These are phyloP conservation scores for Pseudognaphalium luteoalbum DNA, from an alignment of 129 eudicot genomes.

Conservation along the genomic window DNA sequence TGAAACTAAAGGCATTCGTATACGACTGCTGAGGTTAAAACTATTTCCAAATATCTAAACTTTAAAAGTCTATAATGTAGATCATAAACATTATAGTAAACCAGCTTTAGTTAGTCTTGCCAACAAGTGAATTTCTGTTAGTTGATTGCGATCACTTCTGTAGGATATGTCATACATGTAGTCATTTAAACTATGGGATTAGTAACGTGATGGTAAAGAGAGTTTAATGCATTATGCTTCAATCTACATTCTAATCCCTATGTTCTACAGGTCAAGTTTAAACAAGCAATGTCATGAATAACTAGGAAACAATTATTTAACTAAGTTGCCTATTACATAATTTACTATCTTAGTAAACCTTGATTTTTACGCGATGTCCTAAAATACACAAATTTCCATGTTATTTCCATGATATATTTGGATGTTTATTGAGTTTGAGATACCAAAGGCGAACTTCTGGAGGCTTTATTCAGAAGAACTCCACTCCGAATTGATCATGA, in stretches of 20 bases:
- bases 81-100: too few species aligned
- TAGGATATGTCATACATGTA: not conserved
- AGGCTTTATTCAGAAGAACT: slow-evolving; percentile 24
- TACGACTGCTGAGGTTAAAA: not conserved
- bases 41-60: not conserved
- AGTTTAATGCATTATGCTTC: not conserved
- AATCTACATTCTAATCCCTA: slow-evolving; percentile 21
- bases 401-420: slow-evolving; percentile 26
- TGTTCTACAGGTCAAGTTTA: slow-evolving; percentile 9
- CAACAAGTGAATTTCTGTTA: not conserved
- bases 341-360: slow-evolving; percentile 20
- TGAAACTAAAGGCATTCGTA: too few species aligned
- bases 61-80: too few species aligned
- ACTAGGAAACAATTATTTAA: slow-evolving; percentile 11
- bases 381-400: slow-evolving; percentile 19
- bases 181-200: slow-evolving; percentile 2
- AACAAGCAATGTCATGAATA: slow-evolving; percentile 31
- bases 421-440: slow-evolving; percentile 26
- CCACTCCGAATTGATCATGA: not conserved
- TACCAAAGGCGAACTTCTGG: slow-evolving; percentile 23
- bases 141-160: not conserved
- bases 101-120: not conserved
- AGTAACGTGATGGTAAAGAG: slow-evolving; percentile 9
- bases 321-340: slow-evolving; percentile 23
- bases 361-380: slow-evolving; percentile 22